Evolutionary conservation across 1,284 basidiomycete species (phyloP), one percentile per base, ranked within the genome.

Genomic region (Exobasidium cylindrosporum): DNA sequence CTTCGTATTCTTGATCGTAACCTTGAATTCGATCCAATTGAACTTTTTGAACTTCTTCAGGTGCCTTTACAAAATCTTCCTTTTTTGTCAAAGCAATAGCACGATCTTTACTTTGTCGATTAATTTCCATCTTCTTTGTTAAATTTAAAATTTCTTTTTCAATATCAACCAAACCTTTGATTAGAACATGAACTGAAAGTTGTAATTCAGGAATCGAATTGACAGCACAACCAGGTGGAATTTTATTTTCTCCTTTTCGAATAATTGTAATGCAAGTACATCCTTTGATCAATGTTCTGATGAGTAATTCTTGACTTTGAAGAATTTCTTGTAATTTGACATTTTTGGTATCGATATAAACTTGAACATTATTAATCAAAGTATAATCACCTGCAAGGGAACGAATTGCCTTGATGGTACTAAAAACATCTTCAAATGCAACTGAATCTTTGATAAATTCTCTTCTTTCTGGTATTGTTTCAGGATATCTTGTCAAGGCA

Each of bases 361-460:
- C 92, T 80, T 93, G 89, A 44, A 95, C 89, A 74, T 96, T 90
- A 43, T 84, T 89, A 71, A 92, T 90, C 52, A 99, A 81, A 80
- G 89, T 91, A 81, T 97, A 98, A n/a, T 89, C 88, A 2, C 90
- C 89, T 17, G 91, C 89, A 53, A 97, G 84, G 0, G 91, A 94
- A 40, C 96, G 88, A 11, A 90, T 87, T 1, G 89, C 83, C 72
- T 88, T 88, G 75, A 96, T 85, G 1, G 87, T 86, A 26, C 86
- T 84, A 81, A 96, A 93, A 35, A 94, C 88, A 54, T 91, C 84
- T 74, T 95, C 91, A 76, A 98, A 98, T 53, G 59, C 61, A 10
- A 62, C 58, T 55, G 69, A 69, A 49, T 68, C 62, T 17, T 71
- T 61, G 4, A 13, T 4, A 4, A 50, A 24, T 21, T 14, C 47